Percentiles rank a stretch among this genome's conserved stretches.
These are phyloP conservation scores for Colletotrichum musae DNA, from an alignment of 2,329 filamentous ascomycete species.

Conservation along the genomic window DNA sequence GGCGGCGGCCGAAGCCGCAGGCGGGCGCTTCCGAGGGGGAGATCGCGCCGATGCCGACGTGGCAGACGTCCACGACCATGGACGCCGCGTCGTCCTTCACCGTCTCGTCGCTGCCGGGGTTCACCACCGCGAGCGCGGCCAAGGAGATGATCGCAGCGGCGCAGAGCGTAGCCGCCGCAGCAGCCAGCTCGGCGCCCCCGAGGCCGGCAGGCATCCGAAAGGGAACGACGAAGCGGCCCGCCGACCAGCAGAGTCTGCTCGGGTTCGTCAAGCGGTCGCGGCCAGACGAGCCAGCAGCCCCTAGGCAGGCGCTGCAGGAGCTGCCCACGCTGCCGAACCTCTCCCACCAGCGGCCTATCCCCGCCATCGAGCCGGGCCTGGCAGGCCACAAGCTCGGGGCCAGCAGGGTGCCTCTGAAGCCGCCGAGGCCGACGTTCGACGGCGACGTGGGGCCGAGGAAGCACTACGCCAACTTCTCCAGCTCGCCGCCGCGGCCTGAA, in stretches of 20 bases:
- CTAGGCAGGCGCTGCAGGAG: constrained; percentile 24
- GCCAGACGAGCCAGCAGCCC: constrained; percentile 37
- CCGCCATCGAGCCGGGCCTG: constrained; percentile 50
- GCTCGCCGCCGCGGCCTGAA: constrained; percentile 61
- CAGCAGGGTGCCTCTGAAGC: constrained; percentile 53
- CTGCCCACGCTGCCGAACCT: constrained; percentile 37
- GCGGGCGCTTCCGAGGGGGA: constrained; percentile 16
- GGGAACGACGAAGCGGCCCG: constrained; percentile 51
- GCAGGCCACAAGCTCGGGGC: constrained; percentile 59
- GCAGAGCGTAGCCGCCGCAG: constrained; percentile 40
- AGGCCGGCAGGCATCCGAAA: constrained; percentile 40
- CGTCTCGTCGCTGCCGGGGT: constrained; percentile 69
- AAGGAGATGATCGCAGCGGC: constrained; percentile 56
- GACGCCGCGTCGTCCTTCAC: constrained; percentile 71
- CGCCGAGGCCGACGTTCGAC: constrained; percentile 47
- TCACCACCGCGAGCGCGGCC: constrained; percentile 74
- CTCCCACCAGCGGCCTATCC: constrained; percentile 39
- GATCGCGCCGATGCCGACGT: constrained; percentile 6
- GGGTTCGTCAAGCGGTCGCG: constrained; percentile 53
- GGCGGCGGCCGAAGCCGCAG: constrained; percentile 27
- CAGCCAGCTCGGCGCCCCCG: constrained; percentile 23
- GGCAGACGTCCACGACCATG: constrained; percentile 69
- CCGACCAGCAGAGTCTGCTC: constrained; percentile 59
- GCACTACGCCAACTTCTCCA: constrained; percentile 71
- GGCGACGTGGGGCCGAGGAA: constrained; percentile 52